phyloP scores from a whole-genome alignment of 768 basidiomycete species.

The Agaricus blazei region DNA sequence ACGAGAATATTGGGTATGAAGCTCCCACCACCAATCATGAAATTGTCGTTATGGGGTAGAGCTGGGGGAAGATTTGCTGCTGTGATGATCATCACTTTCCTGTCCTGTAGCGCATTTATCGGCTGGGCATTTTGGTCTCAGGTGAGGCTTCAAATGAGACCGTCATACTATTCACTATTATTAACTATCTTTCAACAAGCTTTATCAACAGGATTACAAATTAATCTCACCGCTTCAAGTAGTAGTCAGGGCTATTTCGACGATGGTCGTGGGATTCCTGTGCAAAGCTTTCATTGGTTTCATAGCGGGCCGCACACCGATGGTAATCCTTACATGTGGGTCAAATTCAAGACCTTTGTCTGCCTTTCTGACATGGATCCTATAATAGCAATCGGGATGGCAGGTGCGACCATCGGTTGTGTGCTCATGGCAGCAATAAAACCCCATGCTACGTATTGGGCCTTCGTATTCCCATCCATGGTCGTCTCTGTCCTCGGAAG shows the following conservation, averaged over 20 bases:
- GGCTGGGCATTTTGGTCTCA: constrained; percentile 40
- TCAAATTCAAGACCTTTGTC: background rate
- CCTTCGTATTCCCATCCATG: constrained; percentile 67
- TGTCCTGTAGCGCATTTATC: constrained; percentile 57
- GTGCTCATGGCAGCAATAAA: constrained; percentile 67
- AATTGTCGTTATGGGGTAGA: constrained; percentile 56
- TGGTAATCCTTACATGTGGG: constrained; percentile 56
- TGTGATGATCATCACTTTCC: constrained; percentile 56
- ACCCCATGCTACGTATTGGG: constrained; percentile 61
- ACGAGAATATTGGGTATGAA: background rate
- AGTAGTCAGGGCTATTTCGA: constrained; percentile 65
- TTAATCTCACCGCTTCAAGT: constrained; percentile 50
- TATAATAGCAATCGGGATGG: constrained; percentile 37
- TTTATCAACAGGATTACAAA: constrained; percentile 70
- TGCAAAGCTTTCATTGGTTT: constrained; percentile 65
- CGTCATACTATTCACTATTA: background rate
- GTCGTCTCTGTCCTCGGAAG: constrained; percentile 65
- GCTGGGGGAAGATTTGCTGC: constrained; percentile 57
- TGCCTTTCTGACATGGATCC: background rate
- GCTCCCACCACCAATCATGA: constrained; percentile 61
- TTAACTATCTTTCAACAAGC: constrained; percentile 23
- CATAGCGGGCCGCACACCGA: constrained; percentile 47
- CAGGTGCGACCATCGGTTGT: constrained; percentile 51
- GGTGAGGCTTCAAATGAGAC: constrained; percentile 9
- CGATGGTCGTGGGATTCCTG: constrained; percentile 58